Conservation (phyloP, 225 moss, liverwort and hornwort genomes). For the Physcomitrellopsis africana region DNA sequence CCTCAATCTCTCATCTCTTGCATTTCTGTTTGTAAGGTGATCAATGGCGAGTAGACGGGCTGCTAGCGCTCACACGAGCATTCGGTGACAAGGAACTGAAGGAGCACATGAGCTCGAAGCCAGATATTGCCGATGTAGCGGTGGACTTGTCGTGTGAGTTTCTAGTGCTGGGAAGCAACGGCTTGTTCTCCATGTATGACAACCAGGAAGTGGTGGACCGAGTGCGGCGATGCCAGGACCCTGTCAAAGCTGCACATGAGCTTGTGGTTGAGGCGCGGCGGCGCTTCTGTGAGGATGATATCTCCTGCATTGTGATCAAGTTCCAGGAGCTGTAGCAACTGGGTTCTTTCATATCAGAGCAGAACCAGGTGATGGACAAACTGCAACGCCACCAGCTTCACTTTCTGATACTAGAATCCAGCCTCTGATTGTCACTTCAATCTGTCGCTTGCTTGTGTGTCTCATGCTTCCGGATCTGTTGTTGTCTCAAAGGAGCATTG, state of each 20-base stretch:
- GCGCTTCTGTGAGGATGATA: slow-evolving; percentile 69
- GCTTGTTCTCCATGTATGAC: slow-evolving; percentile 68
- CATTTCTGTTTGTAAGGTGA: slow-evolving; percentile 52
- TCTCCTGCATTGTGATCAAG: slow-evolving; percentile 75
- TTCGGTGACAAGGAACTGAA: slow-evolving; percentile 86
- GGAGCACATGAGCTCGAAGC: slow-evolving; percentile 84
- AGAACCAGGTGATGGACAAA: too few relatives aligned
- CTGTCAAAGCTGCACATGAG: slow-evolving; percentile 54
- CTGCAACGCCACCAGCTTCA: too few relatives aligned
- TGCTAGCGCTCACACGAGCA: slow-evolving; percentile 78
- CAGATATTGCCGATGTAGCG: slow-evolving; percentile 62
- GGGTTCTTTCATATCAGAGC: too few relatives aligned
- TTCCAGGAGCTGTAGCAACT: slow-evolving; percentile 55
- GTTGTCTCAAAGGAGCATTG: too few relatives aligned
- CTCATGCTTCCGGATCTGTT: too few relatives aligned
- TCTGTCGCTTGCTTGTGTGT: too few relatives aligned
- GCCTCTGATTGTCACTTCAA: too few relatives aligned
- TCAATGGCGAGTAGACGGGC: slow-evolving; percentile 88
- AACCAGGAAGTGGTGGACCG: slow-evolving; percentile 71
- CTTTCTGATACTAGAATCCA: too few relatives aligned
- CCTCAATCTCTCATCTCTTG: neutral
- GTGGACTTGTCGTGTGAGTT: slow-evolving; percentile 70
- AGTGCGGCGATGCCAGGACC: slow-evolving; percentile 53
- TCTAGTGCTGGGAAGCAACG: slow-evolving; percentile 87
- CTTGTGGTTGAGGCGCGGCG: slow-evolving; percentile 64